These are phyloP conservation scores for Theileria luwenshuni DNA, from an alignment of 169 alveolate genomes.

Conservation along the genomic window DNA sequence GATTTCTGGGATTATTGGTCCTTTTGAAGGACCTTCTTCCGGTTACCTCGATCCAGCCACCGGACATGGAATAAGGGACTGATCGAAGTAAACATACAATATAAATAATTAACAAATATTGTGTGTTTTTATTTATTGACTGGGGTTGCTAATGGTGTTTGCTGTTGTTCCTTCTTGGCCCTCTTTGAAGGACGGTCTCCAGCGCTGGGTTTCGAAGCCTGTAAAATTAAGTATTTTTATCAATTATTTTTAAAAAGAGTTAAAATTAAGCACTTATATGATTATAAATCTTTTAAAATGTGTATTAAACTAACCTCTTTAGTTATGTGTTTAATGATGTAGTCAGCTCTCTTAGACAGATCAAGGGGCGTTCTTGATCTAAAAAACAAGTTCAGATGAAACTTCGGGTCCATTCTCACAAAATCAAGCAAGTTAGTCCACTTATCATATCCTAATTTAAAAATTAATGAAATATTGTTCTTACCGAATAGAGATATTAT, in stretches of 20 bases:
- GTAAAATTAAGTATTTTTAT: neutral
- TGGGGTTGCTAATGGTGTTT: constrained; percentile 3
- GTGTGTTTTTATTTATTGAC: neutral
- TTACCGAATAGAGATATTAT: constrained; percentile 68
- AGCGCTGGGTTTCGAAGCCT: constrained; percentile 4
- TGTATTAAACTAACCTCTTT: constrained; percentile 62
- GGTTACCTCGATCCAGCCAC: constrained; percentile 24
- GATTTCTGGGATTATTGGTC: constrained; percentile 8
- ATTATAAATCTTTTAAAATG: too few relatives aligned
- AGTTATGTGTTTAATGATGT: constrained; percentile 72
- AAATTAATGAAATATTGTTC: neutral
- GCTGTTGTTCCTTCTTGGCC: constrained; percentile 16
- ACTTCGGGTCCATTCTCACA: constrained; percentile 70
- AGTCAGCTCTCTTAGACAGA: constrained; percentile 77
- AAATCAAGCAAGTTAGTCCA: constrained; percentile 76
- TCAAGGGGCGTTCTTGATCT: constrained; percentile 74
- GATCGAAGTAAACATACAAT: constrained; percentile 1
- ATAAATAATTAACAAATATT: neutral
- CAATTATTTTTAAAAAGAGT: too few relatives aligned
- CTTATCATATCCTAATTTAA: constrained; percentile 74
- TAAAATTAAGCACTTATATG: too few relatives aligned
- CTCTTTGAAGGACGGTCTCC: constrained; percentile 14
- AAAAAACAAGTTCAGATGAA: constrained; percentile 74
- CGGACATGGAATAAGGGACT: neutral
- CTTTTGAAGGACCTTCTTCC: constrained; percentile 19